Percentiles rank a stretch among this genome's conserved stretches.
phyloP scores from a whole-genome alignment of 208 protist species.

The Leishmania arabica region DNA sequence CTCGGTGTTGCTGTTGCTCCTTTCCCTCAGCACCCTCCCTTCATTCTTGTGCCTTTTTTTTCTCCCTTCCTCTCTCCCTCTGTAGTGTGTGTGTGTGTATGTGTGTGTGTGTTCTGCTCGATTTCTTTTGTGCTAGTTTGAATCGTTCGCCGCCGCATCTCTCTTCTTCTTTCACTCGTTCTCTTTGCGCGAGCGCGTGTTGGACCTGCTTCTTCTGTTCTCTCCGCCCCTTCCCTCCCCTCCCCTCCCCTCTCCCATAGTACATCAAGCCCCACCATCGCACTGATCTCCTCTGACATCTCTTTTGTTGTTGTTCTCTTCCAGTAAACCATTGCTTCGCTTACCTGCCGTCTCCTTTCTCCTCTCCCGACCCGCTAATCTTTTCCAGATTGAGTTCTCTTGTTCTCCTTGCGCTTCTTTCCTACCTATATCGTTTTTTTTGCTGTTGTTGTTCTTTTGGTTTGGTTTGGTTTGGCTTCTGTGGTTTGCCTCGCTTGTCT shows the following conservation, averaged over 20 bases:
- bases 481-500: too few species aligned
- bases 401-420: neutral
- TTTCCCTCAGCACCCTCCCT: neutral
- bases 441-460: neutral
- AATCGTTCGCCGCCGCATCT: neutral
- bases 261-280: neutral
- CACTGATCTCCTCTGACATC: neutral
- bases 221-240: neutral
- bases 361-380: neutral
- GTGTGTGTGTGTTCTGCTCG: neutral
- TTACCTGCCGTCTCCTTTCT: neutral
- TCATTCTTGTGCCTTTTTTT: neutral
- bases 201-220: constrained; percentile 8
- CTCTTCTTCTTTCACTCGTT: neutral
- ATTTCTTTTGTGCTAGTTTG: neutral
- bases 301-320: neutral
- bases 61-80: neutral
- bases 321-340: neutral
- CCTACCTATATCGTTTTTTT: neutral
- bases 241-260: neutral
- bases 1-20: neutral
- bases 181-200: neutral
- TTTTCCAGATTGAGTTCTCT: neutral
- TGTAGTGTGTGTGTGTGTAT: neutral
- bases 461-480: too few species aligned